Conservation (phyloP, 1,284 basidiomycete genomes). For the Nidula niveotomentosa region DNA sequence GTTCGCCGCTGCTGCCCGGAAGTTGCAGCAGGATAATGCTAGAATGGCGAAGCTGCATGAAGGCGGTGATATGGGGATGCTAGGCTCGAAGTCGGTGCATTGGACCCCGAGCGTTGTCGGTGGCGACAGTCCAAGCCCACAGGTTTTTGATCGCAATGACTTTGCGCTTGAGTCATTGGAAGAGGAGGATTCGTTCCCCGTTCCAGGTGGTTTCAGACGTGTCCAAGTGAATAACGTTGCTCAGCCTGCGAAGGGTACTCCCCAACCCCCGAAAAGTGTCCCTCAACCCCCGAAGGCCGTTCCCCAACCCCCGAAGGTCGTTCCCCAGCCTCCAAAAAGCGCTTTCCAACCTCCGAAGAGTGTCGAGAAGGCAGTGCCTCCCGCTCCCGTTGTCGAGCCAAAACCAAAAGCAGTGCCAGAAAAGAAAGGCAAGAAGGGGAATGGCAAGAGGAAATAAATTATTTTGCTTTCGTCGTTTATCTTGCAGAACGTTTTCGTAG, state of each 20-base stretch:
- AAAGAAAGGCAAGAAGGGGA: not conserved
- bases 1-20: constrained; percentile 1
- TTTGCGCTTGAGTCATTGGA: not conserved
- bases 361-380: not conserved
- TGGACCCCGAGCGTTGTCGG: constrained; percentile 28
- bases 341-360: not conserved
- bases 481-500: not conserved
- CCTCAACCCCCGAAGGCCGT: too few relatives aligned
- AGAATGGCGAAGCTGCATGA: constrained; percentile 10
- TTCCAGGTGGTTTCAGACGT: too few relatives aligned
- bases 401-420: not conserved
- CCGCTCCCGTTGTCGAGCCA: not conserved
- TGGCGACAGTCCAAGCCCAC: constrained; percentile 1
- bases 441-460: not conserved
- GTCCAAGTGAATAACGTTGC: too few relatives aligned
- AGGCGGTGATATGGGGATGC: constrained; percentile 6
- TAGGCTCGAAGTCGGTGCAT: constrained; percentile 21
- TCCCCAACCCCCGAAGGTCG: too few relatives aligned
- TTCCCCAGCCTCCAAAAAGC: too few relatives aligned
- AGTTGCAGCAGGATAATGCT: constrained; percentile 5
- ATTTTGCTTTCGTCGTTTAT: not conserved
- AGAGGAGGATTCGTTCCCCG: not conserved
- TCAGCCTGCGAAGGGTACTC: too few relatives aligned
- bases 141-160: not conserved
- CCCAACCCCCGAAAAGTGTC: too few relatives aligned